phyloP scores from a whole-genome alignment of 1,139 yeast species.

The Blastobotrys apis region DNA sequence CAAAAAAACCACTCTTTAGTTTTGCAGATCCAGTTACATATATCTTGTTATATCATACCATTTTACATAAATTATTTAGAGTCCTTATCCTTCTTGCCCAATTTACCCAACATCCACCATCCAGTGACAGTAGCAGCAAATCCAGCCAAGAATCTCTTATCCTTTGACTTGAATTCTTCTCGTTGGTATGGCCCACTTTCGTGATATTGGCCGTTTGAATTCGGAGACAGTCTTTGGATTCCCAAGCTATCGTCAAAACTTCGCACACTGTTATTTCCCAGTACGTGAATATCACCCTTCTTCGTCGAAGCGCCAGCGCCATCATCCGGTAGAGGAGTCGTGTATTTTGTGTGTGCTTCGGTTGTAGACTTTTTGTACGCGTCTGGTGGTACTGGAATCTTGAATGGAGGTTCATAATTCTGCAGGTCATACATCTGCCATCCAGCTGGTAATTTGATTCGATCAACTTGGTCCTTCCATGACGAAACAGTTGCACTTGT shows the following conservation, averaged over 20 bases:
- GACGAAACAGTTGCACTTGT: constrained; percentile 4
- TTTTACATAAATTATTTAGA: no score
- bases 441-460: constrained; percentile 11
- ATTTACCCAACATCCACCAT: constrained; percentile 34
- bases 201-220: constrained; percentile 4
- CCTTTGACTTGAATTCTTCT: constrained; percentile 25
- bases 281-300: constrained; percentile 12
- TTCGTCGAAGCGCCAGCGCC: constrained; percentile 21
- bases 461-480: constrained; percentile 12
- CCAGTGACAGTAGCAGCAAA: constrained; percentile 33
- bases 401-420: constrained; percentile 29
- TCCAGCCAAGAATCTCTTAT: constrained; percentile 31
- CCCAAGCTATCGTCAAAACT: constrained; percentile 15
- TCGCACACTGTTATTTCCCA: constrained; percentile 14
- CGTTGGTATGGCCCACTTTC: background rate
- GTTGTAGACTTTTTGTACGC: constrained; percentile 22
- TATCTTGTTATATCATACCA: no score
- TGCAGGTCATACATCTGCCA: constrained; percentile 1
- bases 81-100: constrained; percentile 15
- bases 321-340: constrained; percentile 27
- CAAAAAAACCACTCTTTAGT: no score
- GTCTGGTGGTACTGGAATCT: constrained; percentile 40
- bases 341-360: constrained; percentile 25
- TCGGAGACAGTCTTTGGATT: constrained; percentile 11
- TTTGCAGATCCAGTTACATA: no score